Evolutionary conservation across 2,329 filamentous ascomycete genomes (phyloP), one percentile per base, ranked within the genome.

Genomic region (Penicillium sclerotigenum): DNA sequence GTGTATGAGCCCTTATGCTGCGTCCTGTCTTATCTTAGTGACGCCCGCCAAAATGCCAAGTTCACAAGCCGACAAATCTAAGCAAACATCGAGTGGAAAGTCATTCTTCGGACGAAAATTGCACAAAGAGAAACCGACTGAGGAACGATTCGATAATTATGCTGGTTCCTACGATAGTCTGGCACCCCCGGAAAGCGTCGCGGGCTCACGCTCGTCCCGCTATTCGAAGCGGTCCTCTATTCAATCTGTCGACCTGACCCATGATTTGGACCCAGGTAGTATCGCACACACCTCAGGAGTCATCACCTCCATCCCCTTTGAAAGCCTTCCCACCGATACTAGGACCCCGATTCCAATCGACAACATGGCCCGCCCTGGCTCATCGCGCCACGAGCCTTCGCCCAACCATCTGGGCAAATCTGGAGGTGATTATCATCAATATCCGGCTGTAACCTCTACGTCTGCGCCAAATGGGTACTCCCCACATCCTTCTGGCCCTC

Each of bases 251-350:
- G 90, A 93, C 67, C 79, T 84, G 58, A 83, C 86, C 47, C 77
- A 81, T 65, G 87, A 87, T 54, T 67, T 76, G n/a, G 82, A 86
- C 65, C 65, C 71, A 47, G 76, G 81, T 58, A 86, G 84, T 57
- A 76, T 92, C 59, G 88, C 88, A 69, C 86, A 87, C 78, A 87
- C 85, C 70, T 87, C 91, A 33, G 91, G 91, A 56, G 85, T 93
- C 56, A 90, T 96, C 68, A 91, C 91, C 33, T 88, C 90, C 28
- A 92, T 97, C 62, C 90, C 92, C 31, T 96, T 95, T 78, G 90
- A 96, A 65, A 85, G 79, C 66, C 80, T 87, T 29, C 72, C 81
- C 48, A 72, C 82, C 52, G 88, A 89, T 71, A 82, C 82, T 47
- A 85, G 84, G 68, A 87, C 86, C 24, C 88, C 90, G 5, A 82